Evolutionary conservation across 1,284 basidiomycete genomes (phyloP), one percentile per base, ranked within the genome.

Genomic region (Cutaneotrichosporon cavernicola): DNA sequence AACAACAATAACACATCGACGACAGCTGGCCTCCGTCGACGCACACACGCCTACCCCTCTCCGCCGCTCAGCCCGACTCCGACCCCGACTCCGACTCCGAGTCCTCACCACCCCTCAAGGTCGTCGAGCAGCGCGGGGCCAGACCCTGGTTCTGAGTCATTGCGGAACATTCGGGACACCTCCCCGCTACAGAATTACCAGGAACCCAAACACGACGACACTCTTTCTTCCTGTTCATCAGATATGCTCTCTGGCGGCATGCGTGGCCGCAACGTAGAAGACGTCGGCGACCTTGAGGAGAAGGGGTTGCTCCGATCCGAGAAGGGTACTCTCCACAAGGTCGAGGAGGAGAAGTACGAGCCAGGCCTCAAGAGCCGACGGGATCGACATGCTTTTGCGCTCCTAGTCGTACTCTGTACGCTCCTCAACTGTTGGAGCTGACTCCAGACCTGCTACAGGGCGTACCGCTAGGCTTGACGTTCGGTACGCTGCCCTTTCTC

Each of bases 401-500:
- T 99, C 63, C 84, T 99, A 50, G 89, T 94, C 77, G 83, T 95
- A 68, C 84, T 99, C 60, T 99, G 93, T 96, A 73, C 83, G 92
- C 77, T 40, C 13, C 40, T 30, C 14, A 13, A 13, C n/a, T 26
- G 26, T 49, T 47, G 4, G 55, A 55, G 38, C 66, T 92, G 90
- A 93, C 55, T n/a, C 32, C 47, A 64, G 63, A 69, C 53, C 59
- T 69, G 31, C 80, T 99, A 40, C 96, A 99, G 82, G 96, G 96
- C 64, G 89, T 99, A 69, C 97, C 96, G 50, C 91, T 99, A 77
- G 85, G 94, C 80, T 68, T 72, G 5, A 73, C 70, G 26, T 82
- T 84, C 65, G 97, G 96, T 68, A 98, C 96, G 36, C 88, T 99
- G 38, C 96, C 97, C 32, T 98, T 97, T 85, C 86, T 99, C 79